phyloP scores from a whole-genome alignment of 768 basidiomycete genomes.

The Boletales sp. region DNA sequence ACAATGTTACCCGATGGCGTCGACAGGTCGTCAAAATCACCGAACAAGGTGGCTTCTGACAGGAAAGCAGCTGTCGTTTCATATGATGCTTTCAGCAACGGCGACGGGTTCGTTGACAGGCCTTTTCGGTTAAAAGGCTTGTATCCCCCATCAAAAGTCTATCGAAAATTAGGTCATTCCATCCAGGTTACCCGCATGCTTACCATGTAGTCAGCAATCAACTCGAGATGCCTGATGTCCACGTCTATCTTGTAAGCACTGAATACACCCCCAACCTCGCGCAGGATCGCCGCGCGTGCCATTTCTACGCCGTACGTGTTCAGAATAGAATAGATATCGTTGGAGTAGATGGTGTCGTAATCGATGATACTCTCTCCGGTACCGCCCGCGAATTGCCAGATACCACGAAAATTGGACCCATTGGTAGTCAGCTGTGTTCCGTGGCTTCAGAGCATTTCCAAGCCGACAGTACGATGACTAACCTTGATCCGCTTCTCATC shows the following conservation, averaged over 20 bases:
- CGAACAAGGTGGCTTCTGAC: slow-evolving; percentile 89
- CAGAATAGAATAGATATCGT: slow-evolving; percentile 90
- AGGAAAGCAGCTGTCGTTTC: slow-evolving; percentile 94
- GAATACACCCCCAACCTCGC: slow-evolving; percentile 90
- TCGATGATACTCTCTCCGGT: slow-evolving; percentile 61
- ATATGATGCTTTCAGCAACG: slow-evolving; percentile 94
- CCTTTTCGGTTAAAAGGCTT: slow-evolving; percentile 98
- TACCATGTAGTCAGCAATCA: slow-evolving; percentile 99
- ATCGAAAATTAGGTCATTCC: neutral
- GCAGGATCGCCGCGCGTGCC: slow-evolving; percentile 85
- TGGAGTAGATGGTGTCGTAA: slow-evolving; percentile 81
- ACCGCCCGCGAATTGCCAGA: slow-evolving; percentile 72
- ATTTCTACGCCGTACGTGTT: slow-evolving; percentile 96
- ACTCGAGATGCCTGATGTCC: slow-evolving; percentile 86
- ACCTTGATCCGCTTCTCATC: slow-evolving; percentile 55
- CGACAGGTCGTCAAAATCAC: slow-evolving; percentile 91
- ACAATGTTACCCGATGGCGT: slow-evolving; percentile 93
- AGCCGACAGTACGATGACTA: slow-evolving; percentile 8
- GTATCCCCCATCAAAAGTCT: slow-evolving; percentile 98
- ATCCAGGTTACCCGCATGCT: slow-evolving; percentile 20
- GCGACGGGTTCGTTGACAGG: slow-evolving; percentile 89
- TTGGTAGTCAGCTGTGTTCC: slow-evolving; percentile 70
- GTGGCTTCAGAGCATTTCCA: neutral
- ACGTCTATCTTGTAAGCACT: slow-evolving; percentile 95
- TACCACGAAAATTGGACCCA: slow-evolving; percentile 87